A percentile compares a stretch with the other conserved stretches of the same genome.
phyloP scores from a whole-genome alignment of 1,139 yeast species.

The Protomyces lactucae-debilis region DNA sequence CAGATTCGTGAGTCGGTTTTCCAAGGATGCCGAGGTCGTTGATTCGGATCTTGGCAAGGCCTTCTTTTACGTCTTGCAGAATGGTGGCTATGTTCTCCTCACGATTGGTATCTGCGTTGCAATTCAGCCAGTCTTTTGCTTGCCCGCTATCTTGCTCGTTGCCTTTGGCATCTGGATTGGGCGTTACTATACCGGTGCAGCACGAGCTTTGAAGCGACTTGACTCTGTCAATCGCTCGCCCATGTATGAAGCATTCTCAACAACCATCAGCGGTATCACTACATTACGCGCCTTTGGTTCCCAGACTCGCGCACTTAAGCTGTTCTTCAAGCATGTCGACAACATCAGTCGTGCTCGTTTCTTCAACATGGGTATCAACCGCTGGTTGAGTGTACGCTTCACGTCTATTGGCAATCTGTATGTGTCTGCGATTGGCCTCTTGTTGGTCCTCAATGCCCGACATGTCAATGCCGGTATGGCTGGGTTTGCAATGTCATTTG shows the following conservation, averaged over 20 bases:
- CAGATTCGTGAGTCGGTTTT: conserved; percentile 92
- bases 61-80: conserved; percentile 46
- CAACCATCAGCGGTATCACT: conserved; percentile 84
- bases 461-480: conserved; percentile 87
- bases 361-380: conserved; percentile 89
- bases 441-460: conserved; percentile 62
- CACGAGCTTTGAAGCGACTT: conserved; percentile 85
- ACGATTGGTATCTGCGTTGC: conserved; percentile 66
- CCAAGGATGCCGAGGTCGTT: conserved; percentile 81
- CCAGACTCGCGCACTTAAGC: conserved; percentile 75
- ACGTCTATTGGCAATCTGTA: conserved; percentile 82
- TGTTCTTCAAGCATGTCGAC: conserved; percentile 75
- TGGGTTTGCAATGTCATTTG: conserved; percentile 88
- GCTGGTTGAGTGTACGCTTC: conserved; percentile 87
- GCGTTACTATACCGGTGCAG: conserved; percentile 65
- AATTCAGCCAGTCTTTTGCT: conserved; percentile 79
- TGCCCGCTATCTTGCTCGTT: conserved; percentile 63
- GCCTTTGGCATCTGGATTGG: conserved; percentile 69
- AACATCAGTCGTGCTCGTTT: conserved; percentile 85
- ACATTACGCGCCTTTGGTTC: conserved; percentile 96
- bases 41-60: conserved; percentile 34
- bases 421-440: conserved; percentile 73
- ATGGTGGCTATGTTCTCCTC: conserved; percentile 62
- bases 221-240: conserved; percentile 91
- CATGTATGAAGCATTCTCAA: conserved; percentile 93